Conservation (phyloP, 306 rosid species). For the Hippophae gyantsensis region DNA sequence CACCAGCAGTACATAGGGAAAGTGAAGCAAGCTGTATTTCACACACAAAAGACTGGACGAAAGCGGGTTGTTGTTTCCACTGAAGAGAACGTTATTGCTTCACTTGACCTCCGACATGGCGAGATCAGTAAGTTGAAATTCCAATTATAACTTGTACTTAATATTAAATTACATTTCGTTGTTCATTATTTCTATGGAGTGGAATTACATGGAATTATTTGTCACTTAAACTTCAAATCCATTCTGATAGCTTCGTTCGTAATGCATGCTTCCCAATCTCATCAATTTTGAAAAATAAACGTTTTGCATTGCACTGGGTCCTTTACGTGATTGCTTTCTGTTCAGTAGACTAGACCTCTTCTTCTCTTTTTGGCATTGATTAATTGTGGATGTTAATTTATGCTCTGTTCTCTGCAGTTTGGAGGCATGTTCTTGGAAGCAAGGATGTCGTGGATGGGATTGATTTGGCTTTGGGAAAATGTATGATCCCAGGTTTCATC, state of each 20-base stretch:
- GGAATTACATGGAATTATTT: too few species aligned
- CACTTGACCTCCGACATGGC: constrained; percentile 96
- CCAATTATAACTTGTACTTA: background rate
- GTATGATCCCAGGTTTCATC: constrained; percentile 31
- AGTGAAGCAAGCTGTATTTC: constrained; percentile 84
- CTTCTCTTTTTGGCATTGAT: background rate
- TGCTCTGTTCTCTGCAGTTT: constrained; percentile 67
- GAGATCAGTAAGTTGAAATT: constrained; percentile 61
- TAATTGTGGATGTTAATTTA: constrained; percentile 17
- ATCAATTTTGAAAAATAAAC: too few species aligned
- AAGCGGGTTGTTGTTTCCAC: constrained; percentile 94
- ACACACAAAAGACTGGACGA: constrained; percentile 75
- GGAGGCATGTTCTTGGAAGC: constrained; percentile 86
- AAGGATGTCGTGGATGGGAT: constrained; percentile 59
- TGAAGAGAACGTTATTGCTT: constrained; percentile 91
- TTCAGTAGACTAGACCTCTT: background rate
- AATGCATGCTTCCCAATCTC: too few species aligned
- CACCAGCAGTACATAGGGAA: constrained; percentile 89
- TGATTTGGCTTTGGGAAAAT: constrained; percentile 88
- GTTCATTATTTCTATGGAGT: too few species aligned
- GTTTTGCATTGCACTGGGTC: too few species aligned
- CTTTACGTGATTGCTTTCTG: background rate
- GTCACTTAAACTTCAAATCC: too few species aligned
- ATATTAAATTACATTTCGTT: background rate
- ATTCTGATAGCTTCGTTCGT: too few species aligned